A percentile compares a stretch with the other conserved stretches of the same genome.
These are phyloP conservation scores for Skeletonema tropicum DNA, from an alignment of 108 stramenopile genomes.

Conservation along the genomic window DNA sequence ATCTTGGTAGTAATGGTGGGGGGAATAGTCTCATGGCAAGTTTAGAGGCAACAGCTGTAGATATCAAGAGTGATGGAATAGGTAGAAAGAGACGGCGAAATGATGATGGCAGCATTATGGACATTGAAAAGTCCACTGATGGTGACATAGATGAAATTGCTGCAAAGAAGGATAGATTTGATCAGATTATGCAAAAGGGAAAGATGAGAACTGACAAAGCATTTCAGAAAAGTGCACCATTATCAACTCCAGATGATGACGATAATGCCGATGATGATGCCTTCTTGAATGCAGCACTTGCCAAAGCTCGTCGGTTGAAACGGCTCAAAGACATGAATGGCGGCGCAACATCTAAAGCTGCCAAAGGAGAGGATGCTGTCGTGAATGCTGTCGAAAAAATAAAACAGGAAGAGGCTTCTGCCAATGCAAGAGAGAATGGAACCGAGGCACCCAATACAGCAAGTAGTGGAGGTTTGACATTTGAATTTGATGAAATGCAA, in stretches of 20 bases:
- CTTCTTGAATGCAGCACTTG: constrained; percentile 86
- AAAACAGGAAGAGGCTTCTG: constrained; percentile 19
- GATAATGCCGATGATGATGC: constrained; percentile 86
- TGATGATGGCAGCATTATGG: background rate
- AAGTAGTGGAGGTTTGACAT: constrained; percentile 52
- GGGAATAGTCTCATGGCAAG: constrained; percentile 31
- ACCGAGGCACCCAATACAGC: background rate
- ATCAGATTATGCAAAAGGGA: constrained; percentile 84
- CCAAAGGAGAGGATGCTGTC: constrained; percentile 75
- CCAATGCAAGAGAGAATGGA: constrained; percentile 7
- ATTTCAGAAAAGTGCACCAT: constrained; percentile 45
- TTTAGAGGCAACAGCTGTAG: constrained; percentile 48
- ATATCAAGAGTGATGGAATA: background rate
- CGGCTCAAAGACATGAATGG: constrained; percentile 65
- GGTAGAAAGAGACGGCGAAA: constrained; percentile 30
- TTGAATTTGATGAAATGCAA: constrained; percentile 81
- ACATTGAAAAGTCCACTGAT: constrained; percentile 21
- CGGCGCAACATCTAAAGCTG: constrained; percentile 2
- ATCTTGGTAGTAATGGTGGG: constrained; percentile 10
- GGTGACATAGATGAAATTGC: constrained; percentile 33
- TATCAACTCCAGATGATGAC: constrained; percentile 1
- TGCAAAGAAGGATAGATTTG: constrained; percentile 61
- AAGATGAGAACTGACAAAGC: constrained; percentile 67
- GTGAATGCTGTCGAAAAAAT: constrained; percentile 58
- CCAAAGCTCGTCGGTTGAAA: constrained; percentile 85